These are phyloP conservation scores for Galerina sulciceps DNA, from an alignment of 768 basidiomycete genomes.

Conservation along the genomic window DNA sequence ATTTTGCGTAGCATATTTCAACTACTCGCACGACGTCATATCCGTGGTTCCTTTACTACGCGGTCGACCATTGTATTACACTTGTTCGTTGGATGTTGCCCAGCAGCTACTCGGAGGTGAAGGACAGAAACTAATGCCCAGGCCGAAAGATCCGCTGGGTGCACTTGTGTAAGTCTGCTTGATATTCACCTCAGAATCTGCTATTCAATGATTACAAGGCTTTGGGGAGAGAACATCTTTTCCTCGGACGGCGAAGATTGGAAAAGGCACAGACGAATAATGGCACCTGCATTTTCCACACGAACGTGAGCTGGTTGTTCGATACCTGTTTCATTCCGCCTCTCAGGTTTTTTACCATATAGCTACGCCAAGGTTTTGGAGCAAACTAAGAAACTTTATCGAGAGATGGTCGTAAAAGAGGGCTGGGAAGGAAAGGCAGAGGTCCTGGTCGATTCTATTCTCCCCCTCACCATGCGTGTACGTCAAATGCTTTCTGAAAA, in stretches of 20 bases:
- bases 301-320: slow-evolving; percentile 1
- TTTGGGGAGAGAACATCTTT: slow-evolving; percentile 15
- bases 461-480: slow-evolving; percentile 1
- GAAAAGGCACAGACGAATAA: slow-evolving; percentile 12
- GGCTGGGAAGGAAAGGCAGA: neutral
- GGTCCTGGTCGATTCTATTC: neutral
- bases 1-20: slow-evolving; percentile 23
- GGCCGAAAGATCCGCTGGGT: slow-evolving; percentile 5
- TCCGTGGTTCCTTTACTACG: slow-evolving; percentile 24
- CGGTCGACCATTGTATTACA: slow-evolving; percentile 21
- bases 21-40: slow-evolving; percentile 26
- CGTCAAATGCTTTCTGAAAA: neutral
- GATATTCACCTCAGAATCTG: neutral
- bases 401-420: slow-evolving; percentile 7
- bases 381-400: slow-evolving; percentile 5
- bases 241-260: slow-evolving; percentile 4
- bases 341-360: neutral
- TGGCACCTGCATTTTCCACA: slow-evolving; percentile 11
- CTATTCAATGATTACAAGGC: neutral
- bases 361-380: slow-evolving; percentile 6
- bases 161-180: slow-evolving; percentile 4
- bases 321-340: neutral
- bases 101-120: slow-evolving; percentile 25
- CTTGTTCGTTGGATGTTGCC: slow-evolving; percentile 26
- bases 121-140: slow-evolving; percentile 10